Base-by-base conservation (phyloP, 352 stramenopile genomes). In the Phytopythium chamaehyphon region DNA sequence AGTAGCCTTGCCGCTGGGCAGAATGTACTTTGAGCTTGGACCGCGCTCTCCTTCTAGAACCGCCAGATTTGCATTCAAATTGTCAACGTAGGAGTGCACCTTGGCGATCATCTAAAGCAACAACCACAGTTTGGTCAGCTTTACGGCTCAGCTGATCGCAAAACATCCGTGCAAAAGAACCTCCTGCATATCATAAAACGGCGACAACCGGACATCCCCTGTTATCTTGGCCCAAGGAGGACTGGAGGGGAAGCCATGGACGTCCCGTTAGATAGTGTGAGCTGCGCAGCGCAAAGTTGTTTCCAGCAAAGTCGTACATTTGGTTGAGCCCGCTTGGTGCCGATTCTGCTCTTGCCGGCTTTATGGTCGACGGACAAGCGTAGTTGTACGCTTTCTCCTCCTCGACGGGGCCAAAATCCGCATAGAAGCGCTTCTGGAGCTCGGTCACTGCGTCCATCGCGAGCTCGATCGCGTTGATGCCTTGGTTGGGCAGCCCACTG, bases 401-500 rank as follows among this genome's bases (percentile, higher is more conserved):
- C 18, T 71, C 63, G 39, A 94, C 60, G 7, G 77, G 65, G 8
- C 78, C 74, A 62, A 95, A 96, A 55, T 95, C 84, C 45, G 67
- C 23, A 61, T 95, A 96, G 66, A 96, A 96, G 26, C 77, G 71
- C 50, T 76, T 63, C 60, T 95, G 84, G 47, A 95, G 71, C 55
- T 86, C 66, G 8, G 54, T 61, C 23, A 86, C 50, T 24, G 84
- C 83, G 39, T 95, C 85, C 54, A 83, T 71, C 23, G 59, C 81
- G 12, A 95, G 66, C 59, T 95, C 85, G 31, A 95, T 64, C 14
- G 76, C 70, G 61, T 95, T 95, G 62, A 95, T 90, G 47, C 73
- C 80, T 22, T 82, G 51, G 59, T 95, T 83, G 24, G 84, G 81
- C 38, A 95, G 55, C 14, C 84, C 84, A 16, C 72, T 88, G 66